Conservation (phyloP, 805 yeast species). For the Candida schatavii region DNA sequence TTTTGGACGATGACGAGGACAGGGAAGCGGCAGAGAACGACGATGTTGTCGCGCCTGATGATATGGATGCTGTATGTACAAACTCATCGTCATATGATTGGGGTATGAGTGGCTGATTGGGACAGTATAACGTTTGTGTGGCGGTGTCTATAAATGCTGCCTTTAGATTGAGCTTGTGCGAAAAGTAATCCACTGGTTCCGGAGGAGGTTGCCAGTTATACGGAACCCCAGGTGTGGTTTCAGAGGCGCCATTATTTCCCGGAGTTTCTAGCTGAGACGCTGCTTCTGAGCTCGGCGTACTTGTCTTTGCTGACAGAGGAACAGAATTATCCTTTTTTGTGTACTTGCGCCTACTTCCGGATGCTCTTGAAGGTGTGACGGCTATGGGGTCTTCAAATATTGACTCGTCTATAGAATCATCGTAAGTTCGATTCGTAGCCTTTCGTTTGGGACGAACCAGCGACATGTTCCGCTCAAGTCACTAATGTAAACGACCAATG, state of each 20-base stretch:
- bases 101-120: slow-evolving; percentile 21
- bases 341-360: slow-evolving; percentile 6
- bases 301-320: background rate
- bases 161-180: slow-evolving; percentile 38
- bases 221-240: slow-evolving; percentile 24
- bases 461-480: too few relatives aligned
- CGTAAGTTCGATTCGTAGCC: slow-evolving; percentile 37
- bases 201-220: slow-evolving; percentile 52
- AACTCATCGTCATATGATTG: slow-evolving; percentile 5
- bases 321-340: background rate
- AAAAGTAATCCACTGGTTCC: slow-evolving; percentile 36
- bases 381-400: slow-evolving; percentile 17
- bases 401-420: slow-evolving; percentile 28
- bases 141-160: slow-evolving; percentile 41
- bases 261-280: slow-evolving; percentile 2
- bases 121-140: slow-evolving; percentile 37
- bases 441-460: slow-evolving; percentile 27
- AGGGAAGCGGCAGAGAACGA: background rate
- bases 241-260: slow-evolving; percentile 5
- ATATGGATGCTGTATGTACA: background rate
- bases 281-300: background rate
- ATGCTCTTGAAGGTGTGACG: background rate
- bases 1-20: background rate
- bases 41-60: background rate
- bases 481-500: too few relatives aligned